Evolutionary conservation across 2,329 filamentous ascomycete genomes (phyloP).

Genomic region (Monosporascus cannonballus): DNA sequence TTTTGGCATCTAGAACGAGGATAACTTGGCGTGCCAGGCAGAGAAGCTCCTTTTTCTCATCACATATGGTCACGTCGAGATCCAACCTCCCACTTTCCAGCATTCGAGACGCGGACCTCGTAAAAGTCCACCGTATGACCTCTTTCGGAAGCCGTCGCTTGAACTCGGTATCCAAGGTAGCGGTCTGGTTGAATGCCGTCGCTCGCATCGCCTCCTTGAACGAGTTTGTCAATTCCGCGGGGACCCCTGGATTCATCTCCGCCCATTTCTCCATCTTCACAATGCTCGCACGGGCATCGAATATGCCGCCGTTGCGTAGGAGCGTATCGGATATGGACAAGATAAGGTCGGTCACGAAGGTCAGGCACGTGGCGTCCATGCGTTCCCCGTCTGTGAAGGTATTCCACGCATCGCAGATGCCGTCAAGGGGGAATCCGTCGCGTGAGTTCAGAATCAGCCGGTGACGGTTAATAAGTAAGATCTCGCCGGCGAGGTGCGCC

Average conservation of each 20-base stretch:
- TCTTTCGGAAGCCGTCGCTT: conserved; percentile 12
- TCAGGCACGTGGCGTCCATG: conserved; percentile 10
- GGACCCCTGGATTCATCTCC: conserved; percentile 4
- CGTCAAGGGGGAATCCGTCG: conserved; percentile 4
- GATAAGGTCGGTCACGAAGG: conserved; percentile 13
- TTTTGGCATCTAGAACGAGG: conserved; percentile 5
- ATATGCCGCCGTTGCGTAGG: conserved; percentile 8
- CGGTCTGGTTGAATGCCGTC: conserved; percentile 5
- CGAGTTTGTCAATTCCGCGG: neutral
- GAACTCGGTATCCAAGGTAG: conserved; percentile 15
- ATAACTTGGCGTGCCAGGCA: conserved; percentile 6
- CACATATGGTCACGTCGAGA: conserved; percentile 10
- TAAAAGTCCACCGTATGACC: conserved; percentile 12
- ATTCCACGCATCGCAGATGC: conserved; percentile 13
- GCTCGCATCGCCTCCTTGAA: conserved; percentile 5
- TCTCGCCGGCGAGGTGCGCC: conserved; percentile 5
- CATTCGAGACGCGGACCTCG: conserved; percentile 8
- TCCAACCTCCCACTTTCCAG: conserved; percentile 14
- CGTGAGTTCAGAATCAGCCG: conserved; percentile 6
- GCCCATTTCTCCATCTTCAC: conserved; percentile 5
- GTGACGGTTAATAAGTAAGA: conserved; percentile 10
- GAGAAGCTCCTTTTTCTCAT: conserved; percentile 11
- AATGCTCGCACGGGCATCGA: conserved; percentile 9
- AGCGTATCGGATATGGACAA: conserved; percentile 18
- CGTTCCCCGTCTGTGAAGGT: conserved; percentile 8